Conservation (phyloP, 768 basidiomycete species). For the Leccinum boreale region DNA sequence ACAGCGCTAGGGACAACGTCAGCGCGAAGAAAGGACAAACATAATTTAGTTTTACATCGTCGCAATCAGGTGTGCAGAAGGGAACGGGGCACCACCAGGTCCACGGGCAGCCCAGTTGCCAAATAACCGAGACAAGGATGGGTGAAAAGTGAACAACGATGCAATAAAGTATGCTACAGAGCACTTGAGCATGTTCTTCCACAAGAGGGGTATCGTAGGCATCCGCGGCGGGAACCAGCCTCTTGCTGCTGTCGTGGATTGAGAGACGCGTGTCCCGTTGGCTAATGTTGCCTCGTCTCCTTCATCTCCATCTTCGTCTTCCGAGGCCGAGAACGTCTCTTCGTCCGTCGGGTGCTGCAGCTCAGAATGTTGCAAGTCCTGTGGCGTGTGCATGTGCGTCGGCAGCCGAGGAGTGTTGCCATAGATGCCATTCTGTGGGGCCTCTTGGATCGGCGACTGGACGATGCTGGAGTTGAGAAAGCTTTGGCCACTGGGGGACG, state of each 20-base stretch:
- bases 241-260: not conserved
- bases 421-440: not conserved
- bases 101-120: conserved; percentile 55
- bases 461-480: not conserved
- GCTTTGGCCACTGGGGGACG: not conserved
- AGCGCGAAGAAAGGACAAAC: not conserved
- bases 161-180: conserved; percentile 85
- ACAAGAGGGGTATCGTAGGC: conserved; percentile 46
- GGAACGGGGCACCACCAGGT: conserved; percentile 53
- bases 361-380: not conserved
- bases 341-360: conserved; percentile 1
- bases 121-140: conserved; percentile 66
- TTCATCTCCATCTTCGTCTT: conserved; percentile 7
- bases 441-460: conserved; percentile 3
- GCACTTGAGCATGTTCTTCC: conserved; percentile 86
- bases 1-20: conserved; percentile 51
- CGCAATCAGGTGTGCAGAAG: conserved; percentile 88
- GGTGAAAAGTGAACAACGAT: conserved; percentile 90
- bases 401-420: not conserved
- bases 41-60: conserved; percentile 56
- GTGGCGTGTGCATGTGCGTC: not conserved
- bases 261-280: conserved; percentile 7
- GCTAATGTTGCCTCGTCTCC: not conserved
- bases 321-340: conserved; percentile 15
- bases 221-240: conserved; percentile 17